phyloP scores from a whole-genome alignment of 1,284 basidiomycete genomes.

The Xerocomus cyaneibrunnescens region DNA sequence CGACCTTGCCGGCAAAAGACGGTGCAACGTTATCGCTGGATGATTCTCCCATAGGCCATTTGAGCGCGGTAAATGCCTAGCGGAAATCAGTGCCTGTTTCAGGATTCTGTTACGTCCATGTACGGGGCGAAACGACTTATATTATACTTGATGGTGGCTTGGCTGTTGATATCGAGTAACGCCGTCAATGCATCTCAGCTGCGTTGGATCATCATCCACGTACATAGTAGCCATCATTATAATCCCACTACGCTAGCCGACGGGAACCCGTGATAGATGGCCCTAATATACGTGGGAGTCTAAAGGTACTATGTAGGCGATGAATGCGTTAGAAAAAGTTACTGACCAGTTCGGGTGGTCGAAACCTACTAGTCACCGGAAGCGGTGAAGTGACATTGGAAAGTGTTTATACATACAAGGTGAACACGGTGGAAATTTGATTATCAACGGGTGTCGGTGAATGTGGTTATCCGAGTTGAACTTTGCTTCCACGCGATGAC shows the following conservation, averaged over 20 bases:
- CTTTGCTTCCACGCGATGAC: conserved; percentile 11
- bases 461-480: neutral
- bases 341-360: too few relatives aligned
- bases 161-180: neutral
- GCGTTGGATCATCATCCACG: too few relatives aligned
- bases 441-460: too few relatives aligned
- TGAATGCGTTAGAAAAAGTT: too few relatives aligned
- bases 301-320: too few relatives aligned
- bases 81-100: neutral
- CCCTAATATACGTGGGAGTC: neutral
- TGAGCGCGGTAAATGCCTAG: too few relatives aligned
- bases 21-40: neutral
- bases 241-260: neutral
- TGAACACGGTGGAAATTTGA: neutral
- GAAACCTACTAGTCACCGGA: neutral
- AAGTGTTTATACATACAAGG: too few relatives aligned
- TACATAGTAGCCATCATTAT: neutral
- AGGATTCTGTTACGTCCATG: neutral
- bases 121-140: neutral
- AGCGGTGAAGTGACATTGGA: neutral
- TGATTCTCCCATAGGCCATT: neutral
- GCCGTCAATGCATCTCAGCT: too few relatives aligned
- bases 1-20: neutral
- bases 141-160: too few relatives aligned
- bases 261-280: too few relatives aligned